Base-by-base conservation (phyloP, 2,329 filamentous ascomycete species). In the Sporothrix inflata region DNA sequence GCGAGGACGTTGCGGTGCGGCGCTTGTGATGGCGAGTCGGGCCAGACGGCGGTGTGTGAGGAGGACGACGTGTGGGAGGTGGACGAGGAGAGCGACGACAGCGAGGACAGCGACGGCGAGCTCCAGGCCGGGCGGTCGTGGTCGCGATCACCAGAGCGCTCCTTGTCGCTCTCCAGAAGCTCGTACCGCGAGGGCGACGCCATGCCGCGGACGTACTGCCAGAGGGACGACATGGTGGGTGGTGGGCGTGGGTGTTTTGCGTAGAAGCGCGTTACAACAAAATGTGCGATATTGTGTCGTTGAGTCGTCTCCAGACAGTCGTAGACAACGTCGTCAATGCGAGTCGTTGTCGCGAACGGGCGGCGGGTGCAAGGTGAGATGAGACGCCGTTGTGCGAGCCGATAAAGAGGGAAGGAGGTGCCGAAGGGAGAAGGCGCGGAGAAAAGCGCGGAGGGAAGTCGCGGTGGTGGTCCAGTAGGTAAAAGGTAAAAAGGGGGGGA, bases 1-100 rank as follows among this genome's bases (percentile, higher is more conserved):
- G 14, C 24, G 24, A 67, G 65, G 45, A 51, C 14, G 30, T 67
- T 67, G 65, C 65, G 63, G 65, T 51, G 47, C n/a, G 47, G 47
- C 8, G 42, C 16, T 38, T 67, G 65, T 40, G 65, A 67, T 49
- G 65, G 65, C 45, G 65, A 51, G 45, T 67, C 65, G 49, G 66
- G 66, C 66, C 66, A 69, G 30, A 45, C 38, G 60, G 60, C 60
- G 11, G 60, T 65, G 60, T 65, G 38, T 16, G 60, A 65, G 2
- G 49, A 42, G 30, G 66, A 55, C 49, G 66, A 69, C 12, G 66
- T 45, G n/a, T 38, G 30, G 9, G 65, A 67, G 8, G 65, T 38
- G 34, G 66, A 55, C 3, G 66, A 69, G 5, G 66, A 51, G 34
- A 53, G 51, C 2, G 66, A 57, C 1, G 66, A 57, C 12, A 57